These are phyloP conservation scores for Solanum hybrid DNA, from an alignment of 305 asterid genomes.

Conservation along the genomic window DNA sequence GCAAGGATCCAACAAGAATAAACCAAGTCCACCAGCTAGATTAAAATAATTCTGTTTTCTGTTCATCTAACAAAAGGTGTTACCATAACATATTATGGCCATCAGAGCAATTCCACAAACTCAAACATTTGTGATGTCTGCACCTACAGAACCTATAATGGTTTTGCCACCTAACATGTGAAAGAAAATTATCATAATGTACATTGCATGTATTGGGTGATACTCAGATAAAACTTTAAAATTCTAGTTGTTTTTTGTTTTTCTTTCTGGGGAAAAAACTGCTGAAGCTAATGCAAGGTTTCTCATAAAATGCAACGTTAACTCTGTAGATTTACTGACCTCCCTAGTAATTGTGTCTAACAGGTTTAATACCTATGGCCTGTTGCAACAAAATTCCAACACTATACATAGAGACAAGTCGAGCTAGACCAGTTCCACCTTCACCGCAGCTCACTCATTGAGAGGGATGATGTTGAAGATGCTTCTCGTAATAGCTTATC, in stretches of 20 bases:
- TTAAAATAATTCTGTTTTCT: background rate
- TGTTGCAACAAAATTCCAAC: conserved; percentile 29
- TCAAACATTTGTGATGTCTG: background rate
- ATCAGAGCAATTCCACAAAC: background rate
- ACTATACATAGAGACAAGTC: conserved; percentile 18
- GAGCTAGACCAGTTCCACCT: background rate
- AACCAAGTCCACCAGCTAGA: background rate
- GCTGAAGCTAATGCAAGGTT: background rate
- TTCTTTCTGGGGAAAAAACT: background rate
- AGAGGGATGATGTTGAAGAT: conserved; percentile 49
- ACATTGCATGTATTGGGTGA: background rate
- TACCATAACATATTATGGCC: background rate
- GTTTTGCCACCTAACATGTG: background rate
- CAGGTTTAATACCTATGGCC: conserved; percentile 11
- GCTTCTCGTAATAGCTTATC: conserved; percentile 68
- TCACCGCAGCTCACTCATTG: background rate
- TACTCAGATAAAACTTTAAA: background rate
- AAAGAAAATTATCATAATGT: background rate
- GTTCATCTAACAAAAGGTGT: background rate
- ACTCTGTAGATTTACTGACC: background rate
- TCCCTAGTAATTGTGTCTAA: background rate
- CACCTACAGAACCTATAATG: background rate
- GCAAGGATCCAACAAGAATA: background rate
- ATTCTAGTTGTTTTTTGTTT: background rate
- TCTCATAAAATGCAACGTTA: background rate